Conservation (phyloP, 139 green algal species). For the Dunaliella primolecta region DNA sequence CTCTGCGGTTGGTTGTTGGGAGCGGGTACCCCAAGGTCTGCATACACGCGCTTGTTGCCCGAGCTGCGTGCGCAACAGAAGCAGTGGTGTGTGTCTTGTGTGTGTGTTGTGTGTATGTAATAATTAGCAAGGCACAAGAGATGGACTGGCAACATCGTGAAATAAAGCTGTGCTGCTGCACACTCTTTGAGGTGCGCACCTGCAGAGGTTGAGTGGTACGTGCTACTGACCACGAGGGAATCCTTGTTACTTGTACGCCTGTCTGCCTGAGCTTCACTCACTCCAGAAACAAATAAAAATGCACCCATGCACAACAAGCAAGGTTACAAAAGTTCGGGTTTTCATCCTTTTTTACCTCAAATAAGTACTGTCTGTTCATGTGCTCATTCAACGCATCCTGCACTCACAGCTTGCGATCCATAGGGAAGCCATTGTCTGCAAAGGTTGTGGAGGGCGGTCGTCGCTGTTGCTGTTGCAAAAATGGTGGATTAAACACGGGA, state of each 20-base stretch:
- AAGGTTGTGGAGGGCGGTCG: no score
- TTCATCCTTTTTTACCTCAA: not conserved
- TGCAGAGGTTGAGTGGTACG: not conserved
- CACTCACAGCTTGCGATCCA: not conserved
- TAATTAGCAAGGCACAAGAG: not conserved
- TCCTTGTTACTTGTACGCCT: not conserved
- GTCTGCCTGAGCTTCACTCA: not conserved
- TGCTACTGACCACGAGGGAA: not conserved
- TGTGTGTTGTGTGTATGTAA: no score
- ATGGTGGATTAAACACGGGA: not conserved
- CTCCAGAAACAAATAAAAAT: not conserved
- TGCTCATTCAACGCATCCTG: not conserved
- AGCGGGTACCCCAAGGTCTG: not conserved
- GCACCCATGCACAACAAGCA: no score
- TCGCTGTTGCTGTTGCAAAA: not conserved
- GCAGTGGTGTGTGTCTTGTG: not conserved
- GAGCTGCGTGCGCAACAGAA: not conserved
- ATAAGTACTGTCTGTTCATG: not conserved
- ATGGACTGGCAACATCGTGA: not conserved
- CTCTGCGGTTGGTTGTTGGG: not conserved
- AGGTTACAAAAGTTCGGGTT: no score
- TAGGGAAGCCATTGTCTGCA: not conserved
- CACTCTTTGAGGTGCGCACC: not conserved
- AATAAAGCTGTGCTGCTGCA: not conserved
- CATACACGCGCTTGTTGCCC: not conserved